Conservation (phyloP, 441 rosid genomes). For the Oxalis stricta region DNA sequence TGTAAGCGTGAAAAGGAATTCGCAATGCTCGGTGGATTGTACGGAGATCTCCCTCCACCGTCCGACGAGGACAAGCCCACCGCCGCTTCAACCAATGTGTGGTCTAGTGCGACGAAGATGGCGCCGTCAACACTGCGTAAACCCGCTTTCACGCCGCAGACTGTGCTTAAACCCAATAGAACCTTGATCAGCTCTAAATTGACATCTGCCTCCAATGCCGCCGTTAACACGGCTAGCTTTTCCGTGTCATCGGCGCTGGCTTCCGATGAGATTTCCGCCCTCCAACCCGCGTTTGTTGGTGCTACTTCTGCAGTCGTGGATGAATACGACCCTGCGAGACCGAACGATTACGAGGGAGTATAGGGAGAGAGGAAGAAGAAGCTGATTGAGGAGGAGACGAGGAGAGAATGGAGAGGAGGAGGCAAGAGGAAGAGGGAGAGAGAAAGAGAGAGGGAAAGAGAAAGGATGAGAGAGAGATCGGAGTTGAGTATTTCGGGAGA, state of each 20-base stretch:
- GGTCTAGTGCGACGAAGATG: constrained; percentile 80
- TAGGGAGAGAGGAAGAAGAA: constrained; percentile 43
- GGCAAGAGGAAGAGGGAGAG: constrained; percentile 30
- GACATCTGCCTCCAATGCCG: constrained; percentile 15
- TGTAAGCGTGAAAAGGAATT: too few species aligned
- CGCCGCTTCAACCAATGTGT: constrained; percentile 38
- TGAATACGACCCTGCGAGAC: constrained; percentile 78
- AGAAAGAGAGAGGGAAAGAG: constrained; percentile 21
- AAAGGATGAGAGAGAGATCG: background rate
- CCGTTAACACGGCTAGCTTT: constrained; percentile 5
- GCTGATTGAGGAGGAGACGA: constrained; percentile 55
- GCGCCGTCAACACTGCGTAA: constrained; percentile 95
- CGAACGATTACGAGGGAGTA: constrained; percentile 70
- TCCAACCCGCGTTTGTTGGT: constrained; percentile 61
- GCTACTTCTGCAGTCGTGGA: constrained; percentile 63
- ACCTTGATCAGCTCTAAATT: constrained; percentile 10
- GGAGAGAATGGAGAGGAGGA: constrained; percentile 41
- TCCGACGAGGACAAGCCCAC: constrained; percentile 69
- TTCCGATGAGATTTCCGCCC: constrained; percentile 9
- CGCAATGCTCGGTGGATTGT: constrained; percentile 80
- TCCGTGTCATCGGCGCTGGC: constrained; percentile 3
- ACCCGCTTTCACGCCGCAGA: constrained; percentile 49
- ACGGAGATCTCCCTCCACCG: constrained; percentile 97
- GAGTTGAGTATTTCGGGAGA: constrained; percentile 69
- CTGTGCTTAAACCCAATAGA: constrained; percentile 53